Base-by-base conservation (phyloP, 148 eudicot species). In the Cornus controversa region DNA sequence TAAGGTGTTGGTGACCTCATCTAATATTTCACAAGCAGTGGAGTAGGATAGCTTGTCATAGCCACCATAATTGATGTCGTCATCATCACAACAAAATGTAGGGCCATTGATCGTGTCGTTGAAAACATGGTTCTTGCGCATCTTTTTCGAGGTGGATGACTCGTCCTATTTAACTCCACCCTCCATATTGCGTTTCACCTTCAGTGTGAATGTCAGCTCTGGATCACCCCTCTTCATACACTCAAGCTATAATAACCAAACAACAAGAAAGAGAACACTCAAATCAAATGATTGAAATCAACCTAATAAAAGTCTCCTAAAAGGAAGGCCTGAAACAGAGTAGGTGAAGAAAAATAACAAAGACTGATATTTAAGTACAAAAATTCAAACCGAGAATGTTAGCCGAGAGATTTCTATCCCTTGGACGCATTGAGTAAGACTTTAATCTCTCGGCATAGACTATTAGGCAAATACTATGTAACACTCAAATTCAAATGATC, bases 161-260 rank as follows among this genome's bases (percentile, higher is more conserved):
- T 84, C 85, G 6, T 84, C 87, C 0, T 80, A 67, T 11, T 82
- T 85, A 34, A 50, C 70, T 13, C 77, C 85, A 20, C 18, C 62
- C 24, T 79, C 82, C 31, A 80, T 47, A 50, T 40, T 27, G 27
- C 79, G 83, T 70, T 81, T 81, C 26, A 18, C 1, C 83, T 54
- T 86, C 36, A 66, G 47, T 23, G 79, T 81, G 63, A 86, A 84
- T 37, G 85, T 84, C 45, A 86, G 79, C 72, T 86, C 87, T 7
- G 65, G 50, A n/a, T 86, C 89, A 27, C 87, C 87, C 8, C 81
- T 70, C 81, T 53, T 77, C 70, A 86, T 84, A 22, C 81, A 85
- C 27, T 80, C 84, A 69, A 86, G 81, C 89, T 86, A 72, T 53
- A 70, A n/a, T 20, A 28, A 69, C 10, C 24, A 45, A 18, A 47